Conservation (phyloP, 2,329 filamentous ascomycete genomes). For the Paraphoma sp. region DNA sequence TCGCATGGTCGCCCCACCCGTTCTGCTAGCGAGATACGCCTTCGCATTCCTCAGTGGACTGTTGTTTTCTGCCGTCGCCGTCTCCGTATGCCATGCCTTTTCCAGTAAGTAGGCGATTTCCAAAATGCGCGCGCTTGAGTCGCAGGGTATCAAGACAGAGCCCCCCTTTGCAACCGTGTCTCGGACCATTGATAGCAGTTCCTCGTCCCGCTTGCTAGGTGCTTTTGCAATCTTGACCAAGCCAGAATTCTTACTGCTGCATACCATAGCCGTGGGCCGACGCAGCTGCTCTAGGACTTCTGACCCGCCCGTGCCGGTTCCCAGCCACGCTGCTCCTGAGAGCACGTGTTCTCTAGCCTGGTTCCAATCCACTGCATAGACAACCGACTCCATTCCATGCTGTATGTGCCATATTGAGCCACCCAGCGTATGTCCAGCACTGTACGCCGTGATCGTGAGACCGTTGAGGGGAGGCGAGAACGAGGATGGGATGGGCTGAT, state of each 20-base stretch:
- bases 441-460: conserved; percentile 94
- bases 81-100: conserved; percentile 73
- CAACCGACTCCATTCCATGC: conserved; percentile 93
- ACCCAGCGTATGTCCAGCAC: conserved; percentile 92
- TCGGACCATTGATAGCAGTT: conserved; percentile 79
- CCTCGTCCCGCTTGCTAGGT: conserved; percentile 82
- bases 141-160: conserved; percentile 90
- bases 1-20: conserved; percentile 85
- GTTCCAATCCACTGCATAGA: conserved; percentile 98
- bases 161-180: conserved; percentile 83
- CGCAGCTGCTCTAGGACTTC: conserved; percentile 93
- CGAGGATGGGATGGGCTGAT: conserved; percentile 84
- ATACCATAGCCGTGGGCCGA: conserved; percentile 92
- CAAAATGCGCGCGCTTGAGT: conserved; percentile 92
- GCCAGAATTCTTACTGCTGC: conserved; percentile 83
- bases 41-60: conserved; percentile 59
- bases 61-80: conserved; percentile 36
- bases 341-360: conserved; percentile 96
- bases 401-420: conserved; percentile 99
- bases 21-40: conserved; percentile 85
- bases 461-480: conserved; percentile 90
- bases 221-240: conserved; percentile 73
- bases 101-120: conserved; percentile 93
- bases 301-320: conserved; percentile 77
- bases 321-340: conserved; percentile 91